Base-by-base conservation (phyloP, 1,139 yeast genomes). In the Yamadazyma taylorii region DNA sequence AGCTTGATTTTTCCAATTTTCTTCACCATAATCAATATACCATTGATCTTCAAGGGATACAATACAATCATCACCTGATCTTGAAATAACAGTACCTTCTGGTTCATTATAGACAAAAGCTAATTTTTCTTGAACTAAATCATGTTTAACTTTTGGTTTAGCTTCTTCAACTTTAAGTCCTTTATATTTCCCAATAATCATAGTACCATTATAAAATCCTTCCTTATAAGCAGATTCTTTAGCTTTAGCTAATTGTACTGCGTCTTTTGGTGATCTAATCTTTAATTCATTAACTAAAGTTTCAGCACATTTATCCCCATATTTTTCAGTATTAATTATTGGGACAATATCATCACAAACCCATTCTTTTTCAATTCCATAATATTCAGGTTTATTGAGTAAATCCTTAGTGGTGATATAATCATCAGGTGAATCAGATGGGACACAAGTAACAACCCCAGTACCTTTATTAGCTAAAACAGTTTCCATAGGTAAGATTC, bases 31-130 rank as follows among this genome's bases (percentile, higher is more conserved):
- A 63, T 94, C 97, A 56, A 88, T 78, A 64, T 81, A 94, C 98
- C 98, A 94, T 73, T 94, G 99, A 67, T 94, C 98, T 69, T 94
- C 97, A 41, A 94, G 78, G 12, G 97, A 89, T 37, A 92, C 98
- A 54, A 92, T 81, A 76, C 98, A 92, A 42, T 84, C 92, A 60
- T 92, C 99, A 52, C 97, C 97, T 33, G 96, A 86, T 71, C 99
- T 84, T 16, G 97, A 90, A 38, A 88, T 75, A 36, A 92, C 96
- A 40, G 74, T 69, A 32, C 84, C 79, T 67, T 92, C 99, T 33
- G 99, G 98, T 71, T 92, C 99, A 52, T 83, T 83, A 73, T 92
- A 92, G 35, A 82, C 84, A 55, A 92, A 88, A 5, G 96, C 97
- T 33, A 79, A 78, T 36, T 90, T 89, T 14, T 79, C 60, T 15